phyloP scores from a whole-genome alignment of 83 land plant species.

The Picea abies region DNA sequence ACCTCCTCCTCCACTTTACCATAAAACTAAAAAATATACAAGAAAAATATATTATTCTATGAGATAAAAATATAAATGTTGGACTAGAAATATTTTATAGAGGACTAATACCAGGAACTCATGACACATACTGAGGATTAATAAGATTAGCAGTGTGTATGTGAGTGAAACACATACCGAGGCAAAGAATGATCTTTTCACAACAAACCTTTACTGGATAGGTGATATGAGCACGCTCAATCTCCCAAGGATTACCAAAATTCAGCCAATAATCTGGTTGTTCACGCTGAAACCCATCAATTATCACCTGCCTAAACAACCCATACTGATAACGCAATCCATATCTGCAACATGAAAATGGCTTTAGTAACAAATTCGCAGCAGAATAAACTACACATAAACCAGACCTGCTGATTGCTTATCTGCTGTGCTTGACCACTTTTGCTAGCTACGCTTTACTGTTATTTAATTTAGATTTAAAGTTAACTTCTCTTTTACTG shows the following conservation, averaged over 20 bases:
- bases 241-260: conserved; percentile 93
- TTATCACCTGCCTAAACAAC: conserved; percentile 62
- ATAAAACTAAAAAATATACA: conserved; percentile 51
- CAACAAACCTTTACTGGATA: conserved; percentile 66
- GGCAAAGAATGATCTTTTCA: conserved; percentile 13
- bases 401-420: background rate
- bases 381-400: background rate
- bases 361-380: background rate
- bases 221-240: conserved; percentile 76
- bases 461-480: background rate
- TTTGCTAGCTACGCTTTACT: no score
- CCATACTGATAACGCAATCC: conserved; percentile 86
- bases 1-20: conserved; percentile 68
- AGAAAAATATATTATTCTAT: background rate
- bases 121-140: background rate
- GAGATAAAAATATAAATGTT: background rate
- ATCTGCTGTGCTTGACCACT: no score
- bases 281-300: conserved; percentile 83
- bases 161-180: background rate
- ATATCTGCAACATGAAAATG: conserved; percentile 46
- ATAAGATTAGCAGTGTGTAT: background rate
- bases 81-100: background rate
- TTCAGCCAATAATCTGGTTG: conserved; percentile 86
- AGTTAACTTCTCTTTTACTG: background rate
- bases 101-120: background rate